These are phyloP conservation scores for Termitomyces sp. DNA, from an alignment of 768 basidiomycete genomes.

Conservation along the genomic window DNA sequence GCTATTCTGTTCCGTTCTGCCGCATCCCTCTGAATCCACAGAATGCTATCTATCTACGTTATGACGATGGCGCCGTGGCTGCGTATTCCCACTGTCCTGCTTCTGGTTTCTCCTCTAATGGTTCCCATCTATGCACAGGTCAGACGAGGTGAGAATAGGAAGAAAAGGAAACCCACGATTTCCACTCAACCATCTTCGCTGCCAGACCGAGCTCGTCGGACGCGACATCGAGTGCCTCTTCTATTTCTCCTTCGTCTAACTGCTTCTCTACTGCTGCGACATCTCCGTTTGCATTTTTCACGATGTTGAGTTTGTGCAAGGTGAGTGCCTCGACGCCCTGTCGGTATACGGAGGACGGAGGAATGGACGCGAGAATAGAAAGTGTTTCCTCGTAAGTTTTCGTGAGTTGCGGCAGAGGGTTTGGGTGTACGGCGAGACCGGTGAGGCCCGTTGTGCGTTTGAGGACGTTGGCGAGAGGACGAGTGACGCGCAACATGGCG, in stretches of 20 bases:
- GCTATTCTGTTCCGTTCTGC: neutral
- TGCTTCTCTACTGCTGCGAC: constrained; percentile 65
- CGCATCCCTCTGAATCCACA: too few relatives aligned
- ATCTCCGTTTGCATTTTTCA: constrained; percentile 67
- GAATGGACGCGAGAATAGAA: constrained; percentile 61
- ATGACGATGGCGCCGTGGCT: constrained; percentile 45
- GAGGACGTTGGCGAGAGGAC: constrained; percentile 62
- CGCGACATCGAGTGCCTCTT: constrained; percentile 81
- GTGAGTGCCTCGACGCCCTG: constrained; percentile 86
- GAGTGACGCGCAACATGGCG: constrained; percentile 72
- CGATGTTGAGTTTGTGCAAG: constrained; percentile 71
- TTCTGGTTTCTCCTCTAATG: constrained; percentile 76
- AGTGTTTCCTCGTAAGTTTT: constrained; percentile 80
- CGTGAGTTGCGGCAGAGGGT: constrained; percentile 77
- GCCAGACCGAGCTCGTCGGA: constrained; percentile 76
- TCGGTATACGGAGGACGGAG: constrained; percentile 83
- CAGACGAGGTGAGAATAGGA: constrained; percentile 1
- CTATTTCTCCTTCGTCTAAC: constrained; percentile 83
- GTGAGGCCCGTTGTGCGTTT: constrained; percentile 85
- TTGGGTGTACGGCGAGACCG: constrained; percentile 79
- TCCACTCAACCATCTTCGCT: constrained; percentile 90
- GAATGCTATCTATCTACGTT: constrained; percentile 15
- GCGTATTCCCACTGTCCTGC: constrained; percentile 88
- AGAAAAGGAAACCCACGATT: constrained; percentile 65
- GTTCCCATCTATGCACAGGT: constrained; percentile 69